These are phyloP conservation scores for Coccomyxa subellipsoidea DNA, from an alignment of 163 green algal genomes.

Conservation along the genomic window DNA sequence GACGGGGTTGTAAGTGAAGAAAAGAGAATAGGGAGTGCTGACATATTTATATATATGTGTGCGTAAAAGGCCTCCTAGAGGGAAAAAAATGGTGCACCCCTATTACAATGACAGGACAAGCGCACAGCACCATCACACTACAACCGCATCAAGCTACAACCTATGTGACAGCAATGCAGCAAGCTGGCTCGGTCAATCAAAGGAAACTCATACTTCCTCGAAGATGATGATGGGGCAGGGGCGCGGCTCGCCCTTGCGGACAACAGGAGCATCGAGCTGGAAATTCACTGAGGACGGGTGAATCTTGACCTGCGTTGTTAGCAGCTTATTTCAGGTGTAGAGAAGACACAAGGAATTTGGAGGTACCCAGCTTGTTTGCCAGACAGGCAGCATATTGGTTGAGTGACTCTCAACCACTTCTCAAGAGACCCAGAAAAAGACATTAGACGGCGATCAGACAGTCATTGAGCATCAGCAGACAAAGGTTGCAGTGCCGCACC, in stretches of 20 bases:
- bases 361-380: neutral
- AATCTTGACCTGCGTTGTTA: constrained; percentile 29
- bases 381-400: too few relatives aligned
- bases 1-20: too few relatives aligned
- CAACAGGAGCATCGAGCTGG: constrained; percentile 10
- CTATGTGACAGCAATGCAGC: neutral
- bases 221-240: constrained; percentile 33
- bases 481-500: too few relatives aligned
- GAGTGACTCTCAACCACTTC: too few relatives aligned
- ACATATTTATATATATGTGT: too few relatives aligned
- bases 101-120: too few relatives aligned
- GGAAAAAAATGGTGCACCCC: too few relatives aligned
- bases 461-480: too few relatives aligned
- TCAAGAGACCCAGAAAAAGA: too few relatives aligned
- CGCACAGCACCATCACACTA: neutral
- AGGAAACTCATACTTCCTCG: constrained; percentile 27
- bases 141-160: neutral
- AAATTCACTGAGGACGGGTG: constrained; percentile 45
- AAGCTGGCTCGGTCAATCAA: neutral
- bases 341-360: neutral
- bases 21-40: too few relatives aligned
- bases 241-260: neutral
- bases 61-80: too few relatives aligned
- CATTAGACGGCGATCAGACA: too few relatives aligned
- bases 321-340: neutral